A percentile compares a stretch with the other conserved stretches of the same genome.
phyloP scores from a whole-genome alignment of 768 basidiomycete genomes.

The Hericium coralloides region DNA sequence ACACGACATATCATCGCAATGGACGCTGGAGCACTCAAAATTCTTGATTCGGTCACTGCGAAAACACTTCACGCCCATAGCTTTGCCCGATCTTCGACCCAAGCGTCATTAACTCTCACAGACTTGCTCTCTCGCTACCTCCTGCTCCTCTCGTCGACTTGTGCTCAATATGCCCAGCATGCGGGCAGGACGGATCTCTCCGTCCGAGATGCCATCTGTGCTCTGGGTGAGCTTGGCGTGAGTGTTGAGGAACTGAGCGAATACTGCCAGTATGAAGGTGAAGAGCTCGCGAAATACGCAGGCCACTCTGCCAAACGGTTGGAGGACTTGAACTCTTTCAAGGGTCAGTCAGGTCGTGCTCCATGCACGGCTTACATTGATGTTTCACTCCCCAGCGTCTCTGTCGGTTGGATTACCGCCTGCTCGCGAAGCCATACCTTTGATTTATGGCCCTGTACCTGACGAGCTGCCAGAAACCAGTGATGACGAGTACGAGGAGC shows the following conservation, averaged over 20 bases:
- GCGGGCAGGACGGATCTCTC: constrained; percentile 56
- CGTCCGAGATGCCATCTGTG: constrained; percentile 50
- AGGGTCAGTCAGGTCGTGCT: constrained; percentile 39
- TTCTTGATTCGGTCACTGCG: constrained; percentile 59
- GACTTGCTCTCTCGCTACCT: constrained; percentile 74
- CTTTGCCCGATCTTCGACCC: constrained; percentile 68
- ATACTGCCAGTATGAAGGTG: constrained; percentile 57
- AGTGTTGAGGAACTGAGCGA: constrained; percentile 60
- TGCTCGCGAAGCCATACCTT: constrained; percentile 44
- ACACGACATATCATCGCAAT: constrained; percentile 20
- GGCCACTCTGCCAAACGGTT: constrained; percentile 52
- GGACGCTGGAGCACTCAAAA: constrained; percentile 47
- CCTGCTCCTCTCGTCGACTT: constrained; percentile 52
- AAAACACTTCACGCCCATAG: constrained; percentile 69
- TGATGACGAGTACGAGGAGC: constrained; percentile 23
- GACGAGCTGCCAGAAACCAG: constrained; percentile 20
- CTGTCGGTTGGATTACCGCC: constrained; percentile 48
- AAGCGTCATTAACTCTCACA: constrained; percentile 61
- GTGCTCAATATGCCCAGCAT: constrained; percentile 67
- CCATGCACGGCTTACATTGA: constrained; percentile 16
- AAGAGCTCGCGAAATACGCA: constrained; percentile 61
- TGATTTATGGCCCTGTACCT: constrained; percentile 31
- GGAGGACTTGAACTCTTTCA: constrained; percentile 68
- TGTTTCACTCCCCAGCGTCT: constrained; percentile 39
- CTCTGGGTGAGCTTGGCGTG: constrained; percentile 70